These are phyloP conservation scores for Cryphonectria naterciae DNA, from an alignment of 2,329 filamentous ascomycete species.

Conservation along the genomic window DNA sequence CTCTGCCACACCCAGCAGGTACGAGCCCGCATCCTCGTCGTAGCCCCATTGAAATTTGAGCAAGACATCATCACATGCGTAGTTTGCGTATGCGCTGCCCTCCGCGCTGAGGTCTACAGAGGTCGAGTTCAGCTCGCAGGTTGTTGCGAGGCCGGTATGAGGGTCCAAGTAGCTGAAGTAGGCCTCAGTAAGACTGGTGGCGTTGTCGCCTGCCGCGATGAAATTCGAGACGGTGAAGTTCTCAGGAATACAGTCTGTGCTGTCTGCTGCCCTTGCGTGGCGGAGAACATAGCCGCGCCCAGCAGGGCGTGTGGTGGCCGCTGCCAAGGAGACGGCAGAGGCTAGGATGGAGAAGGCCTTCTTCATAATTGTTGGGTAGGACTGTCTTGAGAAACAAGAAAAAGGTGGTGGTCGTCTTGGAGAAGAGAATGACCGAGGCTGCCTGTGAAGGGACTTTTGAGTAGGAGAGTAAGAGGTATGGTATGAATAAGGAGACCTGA, in stretches of 20 bases:
- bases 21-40: constrained; percentile 9
- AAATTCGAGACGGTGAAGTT: constrained; percentile 47
- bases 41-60: constrained; percentile 50
- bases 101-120: constrained; percentile 42
- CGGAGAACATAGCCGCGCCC: neutral
- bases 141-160: constrained; percentile 45
- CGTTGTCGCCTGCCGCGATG: constrained; percentile 30
- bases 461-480: neutral
- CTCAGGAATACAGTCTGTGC: constrained; percentile 38
- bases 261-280: constrained; percentile 11
- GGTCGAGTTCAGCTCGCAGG: constrained; percentile 49
- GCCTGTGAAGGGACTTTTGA: neutral
- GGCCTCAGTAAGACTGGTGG: constrained; percentile 39
- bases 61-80: constrained; percentile 45
- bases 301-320: constrained; percentile 18
- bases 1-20: constrained; percentile 48
- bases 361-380: constrained; percentile 16
- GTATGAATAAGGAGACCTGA: neutral
- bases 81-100: constrained; percentile 42
- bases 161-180: constrained; percentile 48
- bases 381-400: neutral
- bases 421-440: neutral
- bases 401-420: neutral
- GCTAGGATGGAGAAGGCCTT: constrained; percentile 15
- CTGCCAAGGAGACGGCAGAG: constrained; percentile 23